These are phyloP conservation scores for Tympanopsis confertula DNA, from an alignment of 2,329 filamentous ascomycete genomes.

Conservation along the genomic window DNA sequence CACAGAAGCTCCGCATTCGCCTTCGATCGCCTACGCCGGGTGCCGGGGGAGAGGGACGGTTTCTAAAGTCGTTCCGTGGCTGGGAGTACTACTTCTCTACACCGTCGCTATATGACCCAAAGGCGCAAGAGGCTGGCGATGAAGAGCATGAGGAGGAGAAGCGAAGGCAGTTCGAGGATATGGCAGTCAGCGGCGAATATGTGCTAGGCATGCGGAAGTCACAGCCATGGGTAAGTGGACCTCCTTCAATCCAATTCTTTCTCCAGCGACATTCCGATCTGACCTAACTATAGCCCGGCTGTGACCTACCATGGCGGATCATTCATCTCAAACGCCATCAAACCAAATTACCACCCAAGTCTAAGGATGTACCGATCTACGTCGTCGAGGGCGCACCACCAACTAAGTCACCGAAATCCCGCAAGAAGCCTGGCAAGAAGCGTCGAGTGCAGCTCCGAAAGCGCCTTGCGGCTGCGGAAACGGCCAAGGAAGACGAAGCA, in stretches of 20 bases:
- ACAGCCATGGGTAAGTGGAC: conserved; percentile 18
- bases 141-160: conserved; percentile 9
- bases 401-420: conserved; percentile 12
- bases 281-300: conserved; percentile 19
- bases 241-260: background rate
- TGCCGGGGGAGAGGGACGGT: conserved; percentile 17
- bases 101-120: conserved; percentile 13
- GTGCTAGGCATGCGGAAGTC: conserved; percentile 14
- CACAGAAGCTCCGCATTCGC: conserved; percentile 23
- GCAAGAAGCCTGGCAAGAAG: conserved; percentile 28
- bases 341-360: conserved; percentile 12
- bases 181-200: conserved; percentile 19
- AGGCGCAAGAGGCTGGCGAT: conserved; percentile 1
- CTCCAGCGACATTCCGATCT: conserved; percentile 3
- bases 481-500: conserved; percentile 18
- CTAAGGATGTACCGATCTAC: conserved; percentile 11
- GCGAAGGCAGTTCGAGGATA: conserved; percentile 18
- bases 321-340: conserved; percentile 19
- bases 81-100: conserved; percentile 27
- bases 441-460: conserved; percentile 24
- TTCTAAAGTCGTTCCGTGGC: conserved; percentile 23
- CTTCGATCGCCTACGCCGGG: conserved; percentile 23
- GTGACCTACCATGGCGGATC: conserved; percentile 24
- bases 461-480: conserved; percentile 12
- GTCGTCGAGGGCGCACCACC: background rate